Evolutionary conservation across 108 stramenopile genomes (phyloP), one percentile per base, ranked within the genome.

Genomic region (Mayamaea pseudoterrestris): DNA sequence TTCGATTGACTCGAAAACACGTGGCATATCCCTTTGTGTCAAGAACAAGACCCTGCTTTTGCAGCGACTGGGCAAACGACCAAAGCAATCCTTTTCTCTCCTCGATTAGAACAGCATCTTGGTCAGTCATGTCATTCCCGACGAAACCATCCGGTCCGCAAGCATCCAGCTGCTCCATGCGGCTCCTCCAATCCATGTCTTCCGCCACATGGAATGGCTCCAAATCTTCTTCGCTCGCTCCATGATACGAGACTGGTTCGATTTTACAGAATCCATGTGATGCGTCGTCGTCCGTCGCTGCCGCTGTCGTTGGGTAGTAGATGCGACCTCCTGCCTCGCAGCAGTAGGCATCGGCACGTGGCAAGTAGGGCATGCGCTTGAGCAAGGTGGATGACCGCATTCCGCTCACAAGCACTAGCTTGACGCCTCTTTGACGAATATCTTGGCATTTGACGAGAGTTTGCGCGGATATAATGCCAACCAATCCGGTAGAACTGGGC

Each of bases 301-400:
- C n/a, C 7, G 0, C 17, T 11, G 32, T 31, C 1, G 31, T 14
- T 8, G 76, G 73, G 57, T 83, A 83, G 58, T 80, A 83, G 35
- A 89, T 89, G 14, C 81, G 68, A 0, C 86, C 86, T 6, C 86
- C 86, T 2, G 71, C 71, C 41, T 89, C 86, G 31, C 46, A 52
- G 27, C 66, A 72, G 41, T 89, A 89, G 30, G 82, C 87, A 61
- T 83, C 82, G 4, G 86, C 78, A 29, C 41, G 46, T 1, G 86
- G 86, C 35, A 89, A 57, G 47, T 61, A 83, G 11, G 86, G 79
- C 18, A 89, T 42, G n/a, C 86, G 61, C 18, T 70, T 72, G 37
- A 80, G 54, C 13, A 89, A 52, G 0, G 86, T 89, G 30, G 78
- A 56, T 12, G 80, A 72, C 47, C 86, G 47, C 86, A 83, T 83